phyloP scores from a whole-genome alignment of 1,284 basidiomycete genomes.

The Rhodotorula sp. region DNA sequence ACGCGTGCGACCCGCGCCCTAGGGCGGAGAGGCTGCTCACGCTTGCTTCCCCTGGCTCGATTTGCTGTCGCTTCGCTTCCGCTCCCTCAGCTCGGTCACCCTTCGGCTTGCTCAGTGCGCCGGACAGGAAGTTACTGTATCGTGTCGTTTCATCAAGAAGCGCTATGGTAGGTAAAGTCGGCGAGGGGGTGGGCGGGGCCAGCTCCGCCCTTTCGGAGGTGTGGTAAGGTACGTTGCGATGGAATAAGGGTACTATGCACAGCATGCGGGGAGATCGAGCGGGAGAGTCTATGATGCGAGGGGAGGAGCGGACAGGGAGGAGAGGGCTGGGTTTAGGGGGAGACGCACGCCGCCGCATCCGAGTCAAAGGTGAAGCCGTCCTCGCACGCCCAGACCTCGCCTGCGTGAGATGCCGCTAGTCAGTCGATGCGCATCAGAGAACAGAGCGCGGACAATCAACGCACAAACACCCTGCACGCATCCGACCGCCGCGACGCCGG shows the following conservation, averaged over 20 bases:
- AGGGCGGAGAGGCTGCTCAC: no score
- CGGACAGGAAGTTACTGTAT: not conserved
- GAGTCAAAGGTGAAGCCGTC: constrained; percentile 12
- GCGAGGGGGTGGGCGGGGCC: not conserved
- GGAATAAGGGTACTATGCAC: not conserved
- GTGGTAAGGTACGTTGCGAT: not conserved
- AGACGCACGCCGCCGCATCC: not conserved
- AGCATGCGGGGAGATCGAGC: not conserved
- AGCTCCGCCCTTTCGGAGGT: not conserved
- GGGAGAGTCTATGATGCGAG: not conserved
- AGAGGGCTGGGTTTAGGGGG: not conserved
- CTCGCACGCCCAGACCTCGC: constrained; percentile 25
- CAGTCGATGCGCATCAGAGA: not conserved
- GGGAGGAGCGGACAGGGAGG: not conserved
- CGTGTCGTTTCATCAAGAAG: not conserved
- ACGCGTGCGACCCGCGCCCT: no score
- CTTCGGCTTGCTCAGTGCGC: no score
- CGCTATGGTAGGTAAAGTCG: not conserved
- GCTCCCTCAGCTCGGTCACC: no score
- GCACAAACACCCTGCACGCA: constrained; percentile 10
- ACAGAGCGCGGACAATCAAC: not conserved
- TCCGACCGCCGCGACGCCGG: constrained; percentile 20
- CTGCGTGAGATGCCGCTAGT: not conserved
- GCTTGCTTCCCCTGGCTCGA: no score
- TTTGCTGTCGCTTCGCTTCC: no score